Base-by-base conservation (phyloP, 1,139 yeast genomes). In the Geotrichum australiense region DNA sequence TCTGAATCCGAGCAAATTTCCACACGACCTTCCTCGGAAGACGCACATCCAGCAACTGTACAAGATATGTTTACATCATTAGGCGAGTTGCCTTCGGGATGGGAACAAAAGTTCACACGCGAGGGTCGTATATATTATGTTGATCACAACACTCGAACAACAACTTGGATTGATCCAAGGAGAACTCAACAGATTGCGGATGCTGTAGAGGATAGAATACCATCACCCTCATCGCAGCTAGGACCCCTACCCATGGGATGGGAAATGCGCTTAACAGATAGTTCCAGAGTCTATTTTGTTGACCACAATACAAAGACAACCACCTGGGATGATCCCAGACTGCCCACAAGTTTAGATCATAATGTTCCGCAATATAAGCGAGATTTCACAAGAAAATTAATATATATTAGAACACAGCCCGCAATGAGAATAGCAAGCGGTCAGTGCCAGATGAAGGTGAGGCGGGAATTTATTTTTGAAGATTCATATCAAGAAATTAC, bases 111-210 rank as follows among this genome's bases (percentile, higher is more conserved):
- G 51, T 84, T 84, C 57, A 91, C 99, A 4, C 95, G 95, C 33
- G 98, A 91, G 65, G 99, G 98, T 28, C 76, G 98, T 59, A 94
- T 97, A n/a, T 91, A 91, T 66, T 91, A 87, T 63, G 98, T 91
- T 42, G 99, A 91, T 63, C 98, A 91, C 67, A 91, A 91, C 63
- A 91, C 98, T 15, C 78, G 98, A 63, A 91, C 99, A 0, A 91
- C 99, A 4, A 93, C 99, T 4, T 91, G 99, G 99, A 98, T 91
- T 41, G 99, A 91, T 63, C 99, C 99, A 51, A 78, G 98, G 66
- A 79, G 98, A 65, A 98, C 91, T 65, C 99, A 91, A 68, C 91
- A 87, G 63, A 91, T 91, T 54, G 55, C 86, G 85, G 55, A 60
- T n/a, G 28, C 47, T 2, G 28, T 25, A 11, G 37, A 41, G 8